Percentiles rank a stretch among this genome's conserved stretches.
phyloP scores from a whole-genome alignment of 2,329 filamentous ascomycete genomes.

The Periconia sp. region DNA sequence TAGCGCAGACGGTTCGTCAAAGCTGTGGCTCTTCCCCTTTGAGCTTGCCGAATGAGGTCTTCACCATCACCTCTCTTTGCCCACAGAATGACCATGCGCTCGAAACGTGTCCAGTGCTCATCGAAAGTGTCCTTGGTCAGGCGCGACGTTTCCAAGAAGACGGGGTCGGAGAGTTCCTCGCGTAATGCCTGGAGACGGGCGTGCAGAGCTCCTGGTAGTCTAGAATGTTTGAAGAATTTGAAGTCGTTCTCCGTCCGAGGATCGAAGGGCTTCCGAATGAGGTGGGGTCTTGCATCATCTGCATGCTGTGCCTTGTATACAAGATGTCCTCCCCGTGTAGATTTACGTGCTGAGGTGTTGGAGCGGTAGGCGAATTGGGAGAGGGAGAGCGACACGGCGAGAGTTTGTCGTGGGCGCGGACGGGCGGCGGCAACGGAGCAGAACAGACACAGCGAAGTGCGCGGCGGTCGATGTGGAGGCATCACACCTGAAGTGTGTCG shows the following conservation, averaged over 20 bases:
- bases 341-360: background rate
- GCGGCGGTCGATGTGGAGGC: constrained; percentile 28
- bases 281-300: background rate
- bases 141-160: constrained; percentile 28
- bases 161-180: constrained; percentile 16
- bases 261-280: background rate
- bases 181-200: constrained; percentile 15
- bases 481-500: constrained; percentile 23
- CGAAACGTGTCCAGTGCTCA: constrained; percentile 30
- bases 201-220: constrained; percentile 3
- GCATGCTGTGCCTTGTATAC: background rate
- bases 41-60: constrained; percentile 13
- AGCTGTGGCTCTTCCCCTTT: constrained; percentile 10
- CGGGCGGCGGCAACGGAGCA: constrained; percentile 40
- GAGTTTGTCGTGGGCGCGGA: constrained; percentile 23
- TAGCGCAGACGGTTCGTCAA: constrained; percentile 63
- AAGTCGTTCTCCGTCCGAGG: too few species aligned
- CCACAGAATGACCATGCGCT: constrained; percentile 21
- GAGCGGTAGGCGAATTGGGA: constrained; percentile 23
- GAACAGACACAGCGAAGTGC: constrained; percentile 43
- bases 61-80: constrained; percentile 19
- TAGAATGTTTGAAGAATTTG: too few species aligned
- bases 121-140: constrained; percentile 26
- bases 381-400: constrained; percentile 32
- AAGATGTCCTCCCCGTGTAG: background rate